Percentiles rank a stretch among this genome's conserved stretches.
phyloP scores from a whole-genome alignment of 1,284 basidiomycete genomes.

The Ceratobasidium papillatum region DNA sequence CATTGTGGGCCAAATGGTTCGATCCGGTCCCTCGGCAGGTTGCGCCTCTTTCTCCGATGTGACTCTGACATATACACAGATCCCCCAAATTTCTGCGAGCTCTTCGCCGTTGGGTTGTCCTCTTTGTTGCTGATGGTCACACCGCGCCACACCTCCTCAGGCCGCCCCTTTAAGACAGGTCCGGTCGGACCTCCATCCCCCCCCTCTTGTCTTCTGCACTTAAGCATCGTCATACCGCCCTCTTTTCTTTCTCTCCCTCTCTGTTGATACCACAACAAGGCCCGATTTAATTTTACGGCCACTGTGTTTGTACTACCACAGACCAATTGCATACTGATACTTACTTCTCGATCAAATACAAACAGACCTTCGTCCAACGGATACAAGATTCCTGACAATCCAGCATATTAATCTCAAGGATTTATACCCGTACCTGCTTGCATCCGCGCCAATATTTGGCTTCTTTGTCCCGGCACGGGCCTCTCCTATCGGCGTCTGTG shows the following conservation, averaged over 20 bases:
- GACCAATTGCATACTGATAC: constrained; percentile 2
- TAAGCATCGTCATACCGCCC: not conserved
- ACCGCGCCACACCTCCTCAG: constrained; percentile 17
- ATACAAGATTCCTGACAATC: not conserved
- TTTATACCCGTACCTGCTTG: constrained; percentile 1
- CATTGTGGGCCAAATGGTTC: not conserved
- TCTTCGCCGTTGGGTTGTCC: constrained; percentile 3
- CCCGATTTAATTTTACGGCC: not conserved
- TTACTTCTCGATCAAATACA: not conserved
- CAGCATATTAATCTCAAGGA: constrained; percentile 1
- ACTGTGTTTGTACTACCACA: not conserved
- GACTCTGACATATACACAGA: constrained; percentile 26
- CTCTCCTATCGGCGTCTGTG: constrained; percentile 8
- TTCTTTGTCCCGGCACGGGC: not conserved
- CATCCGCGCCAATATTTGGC: constrained; percentile 22
- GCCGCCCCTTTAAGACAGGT: constrained; percentile 24
- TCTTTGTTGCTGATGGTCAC: constrained; percentile 31
- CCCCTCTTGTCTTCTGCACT: not conserved
- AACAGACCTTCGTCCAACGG: not conserved
- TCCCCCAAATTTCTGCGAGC: constrained; percentile 20
- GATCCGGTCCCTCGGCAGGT: constrained; percentile 20
- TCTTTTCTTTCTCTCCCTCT: not conserved
- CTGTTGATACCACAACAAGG: not conserved
- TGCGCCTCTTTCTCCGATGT: constrained; percentile 35
- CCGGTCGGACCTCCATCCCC: not conserved